phyloP scores from a whole-genome alignment of 2,329 filamentous ascomycete genomes.

The Colletotrichum lupini region DNA sequence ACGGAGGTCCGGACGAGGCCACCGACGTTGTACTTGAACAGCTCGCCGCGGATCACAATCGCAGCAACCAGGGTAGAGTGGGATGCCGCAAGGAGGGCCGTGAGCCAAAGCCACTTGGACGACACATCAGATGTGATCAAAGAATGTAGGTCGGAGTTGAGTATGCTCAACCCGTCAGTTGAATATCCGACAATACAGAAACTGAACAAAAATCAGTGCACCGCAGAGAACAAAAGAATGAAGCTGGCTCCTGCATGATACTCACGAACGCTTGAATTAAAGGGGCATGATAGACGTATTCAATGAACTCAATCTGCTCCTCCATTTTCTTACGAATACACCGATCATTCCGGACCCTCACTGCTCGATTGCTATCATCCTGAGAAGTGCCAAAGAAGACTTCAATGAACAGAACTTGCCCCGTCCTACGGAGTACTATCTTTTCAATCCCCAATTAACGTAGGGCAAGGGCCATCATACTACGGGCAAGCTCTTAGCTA shows the following conservation, averaged over 20 bases:
- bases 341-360: neutral
- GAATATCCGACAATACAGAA: neutral
- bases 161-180: conserved; percentile 1
- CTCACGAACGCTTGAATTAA: neutral
- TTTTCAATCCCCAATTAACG: neutral
- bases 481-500: neutral
- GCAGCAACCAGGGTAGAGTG: neutral
- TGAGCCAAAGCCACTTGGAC: neutral
- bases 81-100: neutral
- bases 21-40: conserved; percentile 46
- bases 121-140: neutral
- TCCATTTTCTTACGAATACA: neutral
- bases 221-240: neutral
- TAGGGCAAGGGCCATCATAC: neutral
- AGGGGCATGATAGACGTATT: neutral
- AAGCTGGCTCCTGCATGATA: neutral
- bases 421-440: neutral
- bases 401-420: neutral
- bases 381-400: neutral
- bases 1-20: conserved; percentile 47
- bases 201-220: neutral
- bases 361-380: neutral
- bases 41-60: conserved; percentile 34
- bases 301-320: neutral
- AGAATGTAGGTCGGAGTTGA: conserved; percentile 1